A percentile compares a stretch with the other conserved stretches of the same genome.
Conservation (phyloP, 768 basidiomycete genomes). For the Pluteus cervinus region DNA sequence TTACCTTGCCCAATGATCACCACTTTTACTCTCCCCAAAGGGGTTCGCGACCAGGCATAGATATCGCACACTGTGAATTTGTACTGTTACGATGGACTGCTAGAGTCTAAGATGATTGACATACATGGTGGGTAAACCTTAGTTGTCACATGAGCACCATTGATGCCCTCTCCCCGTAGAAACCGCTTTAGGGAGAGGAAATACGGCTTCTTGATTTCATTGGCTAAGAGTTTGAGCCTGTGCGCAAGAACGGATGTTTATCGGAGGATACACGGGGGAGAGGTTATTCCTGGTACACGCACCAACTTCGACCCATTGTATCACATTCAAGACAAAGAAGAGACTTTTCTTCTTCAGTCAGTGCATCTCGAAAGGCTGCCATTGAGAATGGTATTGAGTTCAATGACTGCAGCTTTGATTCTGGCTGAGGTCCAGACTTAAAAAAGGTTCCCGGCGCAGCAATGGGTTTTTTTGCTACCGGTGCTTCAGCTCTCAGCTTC, state of each 20-base stretch:
- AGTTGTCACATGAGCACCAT: slow-evolving; percentile 39
- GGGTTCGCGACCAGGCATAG: slow-evolving; percentile 89
- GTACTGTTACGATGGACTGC: slow-evolving; percentile 1
- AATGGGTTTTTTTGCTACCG: no score
- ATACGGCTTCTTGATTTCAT: slow-evolving; percentile 73
- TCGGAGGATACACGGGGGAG: not conserved
- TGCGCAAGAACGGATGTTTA: slow-evolving; percentile 4
- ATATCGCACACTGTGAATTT: slow-evolving; percentile 58
- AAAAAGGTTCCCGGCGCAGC: no score
- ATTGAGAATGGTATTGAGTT: slow-evolving; percentile 70
- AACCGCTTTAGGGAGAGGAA: slow-evolving; percentile 69
- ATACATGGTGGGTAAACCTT: slow-evolving; percentile 78
- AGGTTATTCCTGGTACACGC: slow-evolving; percentile 18
- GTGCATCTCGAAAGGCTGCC: slow-evolving; percentile 41
- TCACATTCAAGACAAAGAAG: slow-evolving; percentile 66
- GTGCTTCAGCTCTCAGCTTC: slow-evolving; percentile 44
- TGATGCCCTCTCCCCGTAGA: slow-evolving; percentile 60
- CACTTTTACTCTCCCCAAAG: slow-evolving; percentile 76
- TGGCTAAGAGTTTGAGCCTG: slow-evolving; percentile 71
- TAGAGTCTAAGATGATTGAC: slow-evolving; percentile 18
- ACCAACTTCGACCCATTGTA: slow-evolving; percentile 73
- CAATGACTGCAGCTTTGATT: no score
- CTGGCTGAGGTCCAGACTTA: no score
- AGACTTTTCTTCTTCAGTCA: slow-evolving; percentile 51
- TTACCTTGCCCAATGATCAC: slow-evolving; percentile 78